These are phyloP conservation scores for Aspergillus baeticus DNA, from an alignment of 495 filamentous ascomycete genomes.

Conservation along the genomic window DNA sequence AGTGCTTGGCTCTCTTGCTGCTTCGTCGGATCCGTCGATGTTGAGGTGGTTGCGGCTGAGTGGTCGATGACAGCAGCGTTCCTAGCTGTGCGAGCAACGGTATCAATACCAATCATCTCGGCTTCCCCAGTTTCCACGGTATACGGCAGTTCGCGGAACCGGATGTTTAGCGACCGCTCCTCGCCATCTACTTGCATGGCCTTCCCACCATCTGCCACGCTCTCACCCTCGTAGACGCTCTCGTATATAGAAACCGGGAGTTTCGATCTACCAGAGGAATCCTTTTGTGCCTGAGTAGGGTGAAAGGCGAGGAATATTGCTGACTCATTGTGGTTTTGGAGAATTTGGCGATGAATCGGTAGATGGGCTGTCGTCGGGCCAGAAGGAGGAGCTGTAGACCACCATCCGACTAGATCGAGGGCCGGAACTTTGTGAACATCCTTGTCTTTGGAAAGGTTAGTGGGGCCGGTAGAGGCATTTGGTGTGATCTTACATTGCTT, in stretches of 20 bases:
- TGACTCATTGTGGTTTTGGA: constrained; percentile 76
- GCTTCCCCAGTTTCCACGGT: constrained; percentile 90
- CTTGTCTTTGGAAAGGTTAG: constrained; percentile 57
- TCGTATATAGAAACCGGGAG: constrained; percentile 91
- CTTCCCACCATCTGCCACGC: constrained; percentile 55
- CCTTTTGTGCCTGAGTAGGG: constrained; percentile 50
- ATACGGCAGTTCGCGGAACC: constrained; percentile 82
- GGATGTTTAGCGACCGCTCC: constrained; percentile 53
- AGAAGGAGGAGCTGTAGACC: constrained; percentile 71
- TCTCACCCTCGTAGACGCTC: constrained; percentile 69
- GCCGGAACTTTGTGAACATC: constrained; percentile 80
- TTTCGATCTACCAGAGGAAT: constrained; percentile 61
- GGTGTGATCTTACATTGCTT: constrained; percentile 67
- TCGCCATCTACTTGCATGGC: constrained; percentile 74
- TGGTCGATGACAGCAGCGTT: constrained; percentile 62
- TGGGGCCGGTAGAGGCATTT: neutral
- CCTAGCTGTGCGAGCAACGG: constrained; percentile 77
- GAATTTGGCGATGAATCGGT: constrained; percentile 73
- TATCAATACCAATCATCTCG: constrained; percentile 96
- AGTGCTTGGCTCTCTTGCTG: constrained; percentile 33
- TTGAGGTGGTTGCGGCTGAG: constrained; percentile 11
- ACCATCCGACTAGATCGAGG: constrained; percentile 94
- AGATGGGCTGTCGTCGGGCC: constrained; percentile 68
- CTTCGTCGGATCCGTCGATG: constrained; percentile 11
- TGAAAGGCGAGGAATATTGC: constrained; percentile 88